Conservation (phyloP, 306 rosid species). For the Adenanthera pavonina region DNA sequence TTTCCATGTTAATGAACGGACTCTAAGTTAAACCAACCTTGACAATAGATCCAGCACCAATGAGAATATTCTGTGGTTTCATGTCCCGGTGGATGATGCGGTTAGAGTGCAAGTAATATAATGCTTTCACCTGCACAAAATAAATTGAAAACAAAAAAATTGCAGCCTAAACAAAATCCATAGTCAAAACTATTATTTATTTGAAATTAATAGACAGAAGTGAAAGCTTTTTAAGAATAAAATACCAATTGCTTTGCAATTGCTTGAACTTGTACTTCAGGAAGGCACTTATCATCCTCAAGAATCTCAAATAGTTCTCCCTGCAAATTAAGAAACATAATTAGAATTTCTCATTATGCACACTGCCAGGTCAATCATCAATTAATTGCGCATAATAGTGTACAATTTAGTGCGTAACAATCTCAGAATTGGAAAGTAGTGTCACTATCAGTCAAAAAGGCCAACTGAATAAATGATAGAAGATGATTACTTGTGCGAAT, state of each 20-base stretch:
- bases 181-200: slow-evolving; percentile 20
- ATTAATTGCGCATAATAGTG: slow-evolving; percentile 2
- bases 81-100: slow-evolving; percentile 97
- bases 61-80: slow-evolving; percentile 99
- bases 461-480: slow-evolving; percentile 34
- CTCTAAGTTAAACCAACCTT: slow-evolving; percentile 60
- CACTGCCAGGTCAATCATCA: slow-evolving; percentile 20
- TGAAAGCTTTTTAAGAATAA: slow-evolving; percentile 5
- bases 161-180: slow-evolving; percentile 2
- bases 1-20: slow-evolving; percentile 1
- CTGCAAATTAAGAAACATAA: slow-evolving; percentile 48
- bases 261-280: slow-evolving; percentile 98
- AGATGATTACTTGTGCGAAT: slow-evolving; percentile 80
- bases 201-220: not conserved
- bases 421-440: slow-evolving; percentile 26
- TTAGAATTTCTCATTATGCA: slow-evolving; percentile 29
- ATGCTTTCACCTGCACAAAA: slow-evolving; percentile 78
- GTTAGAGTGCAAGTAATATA: slow-evolving; percentile 94
- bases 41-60: slow-evolving; percentile 93
- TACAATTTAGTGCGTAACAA: slow-evolving; percentile 6
- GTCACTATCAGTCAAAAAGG: slow-evolving; percentile 3
- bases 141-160: slow-evolving; percentile 26
- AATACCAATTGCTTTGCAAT: slow-evolving; percentile 97
- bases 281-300: slow-evolving; percentile 97
- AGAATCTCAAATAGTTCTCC: slow-evolving; percentile 99